A percentile compares a stretch with the other conserved stretches of the same genome.
Evolutionary conservation across 2,329 filamentous ascomycete species (phyloP).

Genomic region (Aspergillus phoenicis): DNA sequence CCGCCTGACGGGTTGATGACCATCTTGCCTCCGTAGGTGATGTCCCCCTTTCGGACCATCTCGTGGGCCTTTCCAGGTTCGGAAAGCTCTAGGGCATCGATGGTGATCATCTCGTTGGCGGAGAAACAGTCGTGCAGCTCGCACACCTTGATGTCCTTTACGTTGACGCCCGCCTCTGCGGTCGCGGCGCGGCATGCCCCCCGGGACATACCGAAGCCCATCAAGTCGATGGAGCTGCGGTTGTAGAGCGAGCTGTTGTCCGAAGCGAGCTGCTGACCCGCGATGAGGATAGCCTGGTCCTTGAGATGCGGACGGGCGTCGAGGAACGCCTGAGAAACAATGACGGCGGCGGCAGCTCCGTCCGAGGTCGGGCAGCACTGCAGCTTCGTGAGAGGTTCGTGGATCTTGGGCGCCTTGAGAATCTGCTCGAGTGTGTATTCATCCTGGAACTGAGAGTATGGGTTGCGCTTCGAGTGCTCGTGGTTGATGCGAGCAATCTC

Average conservation of each 20-base stretch:
- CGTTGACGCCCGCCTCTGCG: slow-evolving; percentile 65
- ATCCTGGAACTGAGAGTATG: slow-evolving; percentile 96
- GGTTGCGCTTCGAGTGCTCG: slow-evolving; percentile 85
- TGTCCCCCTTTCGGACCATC: slow-evolving; percentile 81
- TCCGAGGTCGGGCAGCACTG: slow-evolving; percentile 98
- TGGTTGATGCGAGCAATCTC: slow-evolving; percentile 95
- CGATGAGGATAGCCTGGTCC: slow-evolving; percentile 81
- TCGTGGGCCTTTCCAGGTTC: slow-evolving; percentile 86
- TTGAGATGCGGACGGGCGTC: slow-evolving; percentile 80
- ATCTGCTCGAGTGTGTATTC: slow-evolving; percentile 88
- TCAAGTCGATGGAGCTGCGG: slow-evolving; percentile 77
- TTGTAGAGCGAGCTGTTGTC: slow-evolving; percentile 81
- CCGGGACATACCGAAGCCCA: slow-evolving; percentile 84
- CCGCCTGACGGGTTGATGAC: slow-evolving; percentile 93
- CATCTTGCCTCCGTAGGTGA: slow-evolving; percentile 82
- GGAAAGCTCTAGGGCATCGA: slow-evolving; percentile 81
- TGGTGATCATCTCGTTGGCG: slow-evolving; percentile 87
- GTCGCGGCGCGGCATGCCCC: slow-evolving; percentile 71
- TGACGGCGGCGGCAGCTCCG: slow-evolving; percentile 81
- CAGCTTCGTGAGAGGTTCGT: slow-evolving; percentile 89
- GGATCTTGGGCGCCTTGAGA: slow-evolving; percentile 73
- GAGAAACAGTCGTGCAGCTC: slow-evolving; percentile 98
- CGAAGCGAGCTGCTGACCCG: slow-evolving; percentile 84
- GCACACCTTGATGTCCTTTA: slow-evolving; percentile 75
- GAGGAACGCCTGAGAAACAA: slow-evolving; percentile 88